Conservation (phyloP, 345 rosid genomes). For the Gossypium longicalyx region DNA sequence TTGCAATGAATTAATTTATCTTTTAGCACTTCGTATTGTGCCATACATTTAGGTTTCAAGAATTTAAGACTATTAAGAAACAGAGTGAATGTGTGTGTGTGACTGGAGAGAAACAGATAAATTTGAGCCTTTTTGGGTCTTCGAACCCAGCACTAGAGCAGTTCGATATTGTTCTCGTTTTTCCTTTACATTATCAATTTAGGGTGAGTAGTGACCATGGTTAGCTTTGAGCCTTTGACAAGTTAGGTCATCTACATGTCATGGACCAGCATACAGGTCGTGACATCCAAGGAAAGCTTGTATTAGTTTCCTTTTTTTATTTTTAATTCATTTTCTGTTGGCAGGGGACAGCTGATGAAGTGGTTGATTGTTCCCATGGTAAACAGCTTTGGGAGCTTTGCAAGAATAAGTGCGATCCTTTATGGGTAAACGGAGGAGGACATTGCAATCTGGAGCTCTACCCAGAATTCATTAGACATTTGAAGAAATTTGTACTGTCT, state of each 20-base stretch:
- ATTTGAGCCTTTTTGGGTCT: neutral
- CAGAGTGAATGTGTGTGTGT: neutral
- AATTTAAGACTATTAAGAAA: neutral
- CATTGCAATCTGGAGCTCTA: conserved; percentile 91
- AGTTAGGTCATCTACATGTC: neutral
- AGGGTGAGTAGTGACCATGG: neutral
- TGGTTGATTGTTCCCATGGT: conserved; percentile 86
- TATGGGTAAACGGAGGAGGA: conserved; percentile 86
- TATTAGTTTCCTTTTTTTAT: neutral
- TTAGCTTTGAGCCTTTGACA: neutral
- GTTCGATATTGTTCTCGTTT: neutral
- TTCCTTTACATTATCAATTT: neutral
- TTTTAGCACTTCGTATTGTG: neutral
- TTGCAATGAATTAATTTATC: neutral
- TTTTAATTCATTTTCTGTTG: conserved; percentile 1
- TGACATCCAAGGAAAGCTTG: neutral
- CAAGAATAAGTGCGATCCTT: conserved; percentile 75
- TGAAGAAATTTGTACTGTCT: conserved; percentile 63
- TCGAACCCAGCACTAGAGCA: neutral
- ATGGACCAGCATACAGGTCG: neutral
- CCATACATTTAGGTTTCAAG: neutral
- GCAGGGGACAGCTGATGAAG: conserved; percentile 88
- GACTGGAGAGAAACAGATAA: neutral
- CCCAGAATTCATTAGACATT: conserved; percentile 74
- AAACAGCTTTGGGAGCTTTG: conserved; percentile 80